Evolutionary conservation across 305 asterid genomes (phyloP), one percentile per base, ranked within the genome.

Genomic region (Withania somnifera): DNA sequence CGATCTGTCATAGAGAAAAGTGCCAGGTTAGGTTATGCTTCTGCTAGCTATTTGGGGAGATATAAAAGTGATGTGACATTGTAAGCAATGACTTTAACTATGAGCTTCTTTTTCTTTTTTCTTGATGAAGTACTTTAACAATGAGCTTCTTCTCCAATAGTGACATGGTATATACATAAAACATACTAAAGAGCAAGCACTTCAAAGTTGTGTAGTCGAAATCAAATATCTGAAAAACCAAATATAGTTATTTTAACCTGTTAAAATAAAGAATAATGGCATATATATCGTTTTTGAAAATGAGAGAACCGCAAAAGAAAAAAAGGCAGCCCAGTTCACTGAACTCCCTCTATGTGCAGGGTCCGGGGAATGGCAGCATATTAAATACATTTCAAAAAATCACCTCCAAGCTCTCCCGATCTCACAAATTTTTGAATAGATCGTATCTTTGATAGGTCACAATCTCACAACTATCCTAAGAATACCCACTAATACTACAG

Each of bases 1-100:
- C 99, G 81, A 95, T 95, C 99, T 95, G 83, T 68, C 83, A 88
- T 78, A 86, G 85, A 82, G 80, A 58, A 85, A 86, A 67, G 88
- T 51, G 58, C 56, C 40, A 80, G 77, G 88, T 84, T 78, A 89
- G 88, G 56, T 50, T 69, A 82, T 78, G 85, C 58, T 79, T 53
- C 28, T 13, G 22, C 19, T 38, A 64, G 77, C 68, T 73, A 32
- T 84, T 82, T 71, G 63, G 81, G 67, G 68, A 32, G 78, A 57
- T 38, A 73, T 24, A 47, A 24, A 73, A 47, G 42, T 24, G 15
- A 68, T 19, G 20, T 40, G 11, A 66, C 32, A 38, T 40, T 47
- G 17, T 47, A 73, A 47, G 79, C 22, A 47, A 47, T 73, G 45
- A 73, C 40, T 73, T 47, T 4, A 47, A 73, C 79, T 8, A 15